A percentile compares a stretch with the other conserved stretches of the same genome.
Evolutionary conservation across 2,329 filamentous ascomycete species (phyloP).

Genomic region (Dendryphion nanum): DNA sequence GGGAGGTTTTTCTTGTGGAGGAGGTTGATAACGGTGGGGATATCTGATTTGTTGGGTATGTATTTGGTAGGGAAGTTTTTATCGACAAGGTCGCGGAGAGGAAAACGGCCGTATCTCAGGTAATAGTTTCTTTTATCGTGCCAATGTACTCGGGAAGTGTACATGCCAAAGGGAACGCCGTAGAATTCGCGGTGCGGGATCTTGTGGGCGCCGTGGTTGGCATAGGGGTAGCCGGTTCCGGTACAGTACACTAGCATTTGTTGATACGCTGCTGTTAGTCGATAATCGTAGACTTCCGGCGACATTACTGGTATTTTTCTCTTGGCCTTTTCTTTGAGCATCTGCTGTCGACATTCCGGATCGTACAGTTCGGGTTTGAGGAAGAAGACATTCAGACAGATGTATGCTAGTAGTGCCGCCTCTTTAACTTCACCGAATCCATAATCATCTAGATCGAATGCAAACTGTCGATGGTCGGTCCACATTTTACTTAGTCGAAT

Average conservation of each 20-base stretch:
- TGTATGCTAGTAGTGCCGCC: constrained; percentile 7
- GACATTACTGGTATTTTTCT: background rate
- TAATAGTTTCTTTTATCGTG: background rate
- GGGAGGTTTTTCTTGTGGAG: constrained; percentile 6
- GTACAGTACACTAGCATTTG: background rate
- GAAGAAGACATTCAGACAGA: constrained; percentile 11
- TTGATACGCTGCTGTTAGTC: constrained; percentile 4
- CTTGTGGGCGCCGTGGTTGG: background rate
- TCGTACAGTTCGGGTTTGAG: constrained; percentile 11
- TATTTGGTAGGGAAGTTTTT: constrained; percentile 2
- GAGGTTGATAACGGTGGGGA: constrained; percentile 4
- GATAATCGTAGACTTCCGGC: constrained; percentile 9
- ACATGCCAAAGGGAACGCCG: constrained; percentile 6
- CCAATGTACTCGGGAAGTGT: background rate
- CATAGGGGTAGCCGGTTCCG: background rate
- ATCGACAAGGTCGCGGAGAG: constrained; percentile 4
- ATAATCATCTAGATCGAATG: constrained; percentile 1
- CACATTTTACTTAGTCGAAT: constrained; percentile 2
- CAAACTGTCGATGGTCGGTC: background rate
- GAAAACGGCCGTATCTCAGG: constrained; percentile 1
- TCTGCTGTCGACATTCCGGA: constrained; percentile 1
- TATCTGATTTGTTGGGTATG: constrained; percentile 6
- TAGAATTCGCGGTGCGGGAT: constrained; percentile 14
- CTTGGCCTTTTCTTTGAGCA: constrained; percentile 3
- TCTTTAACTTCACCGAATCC: constrained; percentile 9